Percentiles rank a stretch among this genome's conserved stretches.
phyloP scores from a whole-genome alignment of 1,284 basidiomycete species.

The Dichomitus squalens region DNA sequence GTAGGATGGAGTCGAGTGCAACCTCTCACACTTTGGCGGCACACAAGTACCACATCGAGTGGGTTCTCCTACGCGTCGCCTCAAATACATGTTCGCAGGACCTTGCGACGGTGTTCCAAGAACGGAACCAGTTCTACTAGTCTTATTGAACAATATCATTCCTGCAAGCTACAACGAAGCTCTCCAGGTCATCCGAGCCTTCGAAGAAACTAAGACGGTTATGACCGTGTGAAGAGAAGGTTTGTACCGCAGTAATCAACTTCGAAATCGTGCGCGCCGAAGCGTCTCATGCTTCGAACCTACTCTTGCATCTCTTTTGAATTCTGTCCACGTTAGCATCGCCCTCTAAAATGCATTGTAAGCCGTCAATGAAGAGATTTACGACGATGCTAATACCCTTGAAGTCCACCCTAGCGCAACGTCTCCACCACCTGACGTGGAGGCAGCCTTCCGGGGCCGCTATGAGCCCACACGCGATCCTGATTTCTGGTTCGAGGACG shows the following conservation, averaged over 20 bases:
- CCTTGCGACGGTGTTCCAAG: neutral
- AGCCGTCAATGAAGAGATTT: too few relatives aligned
- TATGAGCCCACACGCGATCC: neutral
- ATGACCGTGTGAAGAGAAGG: neutral
- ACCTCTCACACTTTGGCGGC: neutral
- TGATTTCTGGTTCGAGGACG: slow-evolving; percentile 6
- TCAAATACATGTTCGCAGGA: neutral
- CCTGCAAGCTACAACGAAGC: neutral
- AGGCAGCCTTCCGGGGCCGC: neutral
- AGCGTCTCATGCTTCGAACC: too few relatives aligned
- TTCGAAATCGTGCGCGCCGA: neutral
- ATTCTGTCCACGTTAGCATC: too few relatives aligned
- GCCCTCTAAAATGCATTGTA: too few relatives aligned
- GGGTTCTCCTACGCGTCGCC: neutral
- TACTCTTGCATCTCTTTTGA: too few relatives aligned
- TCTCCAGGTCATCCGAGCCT: neutral
- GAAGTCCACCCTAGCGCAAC: neutral
- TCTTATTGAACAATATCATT: neutral
- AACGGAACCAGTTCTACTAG: neutral
- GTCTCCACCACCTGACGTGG: neutral
- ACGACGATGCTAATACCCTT: too few relatives aligned
- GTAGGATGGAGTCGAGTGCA: neutral
- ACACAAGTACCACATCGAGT: slow-evolving; percentile 9
- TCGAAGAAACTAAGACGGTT: neutral
- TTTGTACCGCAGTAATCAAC: neutral